Evolutionary conservation across 345 rosid genomes (phyloP), one percentile per base, ranked within the genome.

Genomic region (Aquilaria malaccensis): DNA sequence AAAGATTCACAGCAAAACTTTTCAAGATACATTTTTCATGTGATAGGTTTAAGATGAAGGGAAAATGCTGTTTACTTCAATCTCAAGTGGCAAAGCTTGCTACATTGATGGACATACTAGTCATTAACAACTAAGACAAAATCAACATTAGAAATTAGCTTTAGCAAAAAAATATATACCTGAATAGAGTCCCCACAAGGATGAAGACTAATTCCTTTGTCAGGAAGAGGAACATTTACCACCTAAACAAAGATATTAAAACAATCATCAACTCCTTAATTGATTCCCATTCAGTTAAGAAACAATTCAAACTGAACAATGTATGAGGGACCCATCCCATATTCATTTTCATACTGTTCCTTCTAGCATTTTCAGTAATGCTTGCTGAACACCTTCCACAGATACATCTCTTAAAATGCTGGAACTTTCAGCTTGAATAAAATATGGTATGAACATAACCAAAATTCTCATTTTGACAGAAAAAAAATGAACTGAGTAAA

Each of bases 141-240:
- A 59, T 11, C 53, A 60, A 33, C 31, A 30, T 47, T 10, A 6
- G 30, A 45, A 12, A 22, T n/a, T 37, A 31, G 45, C 2, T 31
- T 2, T 49, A 58, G 22, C 30, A 55, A 0, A 7, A 7, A 53
- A 15, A 32, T 9, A 37, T 30, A 62, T 76, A 89, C 98, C 89
- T 79, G 85, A 72, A 89, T 80, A 77, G 69, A 84, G 68, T 93
- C 97, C 45, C 96, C 86, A 59, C 81, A 83, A 51, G 87, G 91
- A 76, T 80, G 89, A 77, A 81, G 82, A n/a, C 84, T 80, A 72
- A 80, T 82, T 59, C 96, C 93, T 78, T 87, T 89, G 55, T 89
- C 98, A 13, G 98, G 94, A 73, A 83, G 66, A 9, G 98, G 91
- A 72, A 83, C 22, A 22, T 22, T 22, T 22, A 22, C 22, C 22